phyloP scores from a whole-genome alignment of 2,329 filamentous ascomycete species.

The Alternaria infectoria region DNA sequence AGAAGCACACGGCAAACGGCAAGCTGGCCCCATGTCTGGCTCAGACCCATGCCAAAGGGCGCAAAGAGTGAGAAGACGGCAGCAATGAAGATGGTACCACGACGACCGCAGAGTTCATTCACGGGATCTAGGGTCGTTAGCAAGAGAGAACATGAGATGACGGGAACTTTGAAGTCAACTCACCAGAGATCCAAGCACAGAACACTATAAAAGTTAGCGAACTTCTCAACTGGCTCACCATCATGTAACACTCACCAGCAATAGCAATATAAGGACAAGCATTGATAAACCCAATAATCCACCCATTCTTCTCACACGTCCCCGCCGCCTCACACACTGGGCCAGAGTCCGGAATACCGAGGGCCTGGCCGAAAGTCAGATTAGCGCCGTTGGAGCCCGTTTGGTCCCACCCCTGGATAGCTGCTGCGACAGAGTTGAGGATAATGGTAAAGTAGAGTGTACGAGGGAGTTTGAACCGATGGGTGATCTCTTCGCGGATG shows the following conservation, averaged over 20 bases:
- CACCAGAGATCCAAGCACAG: constrained; percentile 29
- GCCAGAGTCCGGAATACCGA: constrained; percentile 38
- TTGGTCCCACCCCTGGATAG: constrained; percentile 72
- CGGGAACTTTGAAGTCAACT: not conserved
- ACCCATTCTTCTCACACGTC: constrained; percentile 39
- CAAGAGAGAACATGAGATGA: not conserved
- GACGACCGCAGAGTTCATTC: constrained; percentile 39
- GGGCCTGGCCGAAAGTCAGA: constrained; percentile 60
- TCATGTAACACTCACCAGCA: no score
- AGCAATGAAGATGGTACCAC: constrained; percentile 44
- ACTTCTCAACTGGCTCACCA: no score
- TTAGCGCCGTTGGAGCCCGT: constrained; percentile 61
- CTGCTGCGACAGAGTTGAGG: constrained; percentile 71
- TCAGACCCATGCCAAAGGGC: constrained; percentile 44
- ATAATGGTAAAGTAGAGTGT: constrained; percentile 70
- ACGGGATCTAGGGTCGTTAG: constrained; percentile 24
- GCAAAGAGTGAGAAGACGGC: constrained; percentile 44
- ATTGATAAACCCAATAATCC: constrained; percentile 45
- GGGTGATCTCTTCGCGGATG: constrained; percentile 66
- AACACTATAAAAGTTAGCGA: constrained; percentile 16
- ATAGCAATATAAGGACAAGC: constrained; percentile 41
- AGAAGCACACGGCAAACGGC: constrained; percentile 46
- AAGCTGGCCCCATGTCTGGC: constrained; percentile 50
- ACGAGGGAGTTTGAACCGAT: constrained; percentile 66
- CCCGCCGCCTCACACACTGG: constrained; percentile 27